These are phyloP conservation scores for Apiotrichum brassicae DNA, from an alignment of 1,284 basidiomycete species.

Conservation along the genomic window DNA sequence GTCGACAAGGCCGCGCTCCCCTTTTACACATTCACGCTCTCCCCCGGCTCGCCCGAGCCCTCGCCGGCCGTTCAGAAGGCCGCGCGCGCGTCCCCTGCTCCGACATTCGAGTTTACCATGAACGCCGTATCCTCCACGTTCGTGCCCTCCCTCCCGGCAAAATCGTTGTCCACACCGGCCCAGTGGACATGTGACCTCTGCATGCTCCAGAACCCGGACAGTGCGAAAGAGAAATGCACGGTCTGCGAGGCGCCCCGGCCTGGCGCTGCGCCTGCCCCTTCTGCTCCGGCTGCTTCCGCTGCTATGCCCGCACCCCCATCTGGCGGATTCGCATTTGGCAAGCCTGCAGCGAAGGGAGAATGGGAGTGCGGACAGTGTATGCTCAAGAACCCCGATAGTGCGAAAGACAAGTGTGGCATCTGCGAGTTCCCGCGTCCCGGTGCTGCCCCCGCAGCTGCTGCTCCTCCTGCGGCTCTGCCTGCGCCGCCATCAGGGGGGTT, in stretches of 20 bases:
- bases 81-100: not conserved
- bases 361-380: constrained; percentile 54
- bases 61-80: constrained; percentile 16
- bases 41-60: constrained; percentile 3
- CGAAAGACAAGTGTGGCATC: constrained; percentile 51
- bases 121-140: not conserved
- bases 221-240: not conserved
- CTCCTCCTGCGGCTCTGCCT: not conserved
- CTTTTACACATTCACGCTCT: constrained; percentile 29
- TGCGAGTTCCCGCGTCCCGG: constrained; percentile 50
- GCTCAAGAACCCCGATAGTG: constrained; percentile 50
- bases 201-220: not conserved
- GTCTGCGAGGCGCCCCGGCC: not conserved
- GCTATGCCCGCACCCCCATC: too few relatives aligned
- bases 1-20: constrained; percentile 31
- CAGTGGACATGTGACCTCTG: not conserved
- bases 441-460: not conserved
- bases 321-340: too few relatives aligned
- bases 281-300: not conserved
- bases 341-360: constrained; percentile 11
- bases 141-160: too few relatives aligned
- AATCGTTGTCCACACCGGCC: not conserved
- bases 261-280: not conserved
- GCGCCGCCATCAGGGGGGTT: constrained; percentile 2
- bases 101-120: constrained; percentile 17